Evolutionary conservation across 768 basidiomycete species (phyloP), one percentile per base, ranked within the genome.

Genomic region (Tylopilus intermedius): DNA sequence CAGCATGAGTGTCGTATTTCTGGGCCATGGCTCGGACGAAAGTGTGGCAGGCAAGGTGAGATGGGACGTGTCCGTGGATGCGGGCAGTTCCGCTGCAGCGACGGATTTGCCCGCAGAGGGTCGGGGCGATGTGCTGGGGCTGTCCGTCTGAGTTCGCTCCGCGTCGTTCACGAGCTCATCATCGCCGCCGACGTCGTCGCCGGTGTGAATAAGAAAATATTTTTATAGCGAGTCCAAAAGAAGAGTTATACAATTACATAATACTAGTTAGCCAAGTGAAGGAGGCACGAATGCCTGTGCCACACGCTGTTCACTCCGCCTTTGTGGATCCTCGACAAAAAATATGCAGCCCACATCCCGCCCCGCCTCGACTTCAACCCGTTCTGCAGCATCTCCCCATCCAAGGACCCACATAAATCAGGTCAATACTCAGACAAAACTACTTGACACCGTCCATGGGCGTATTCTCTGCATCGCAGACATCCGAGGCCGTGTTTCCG

Each of bases 381-480:
- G 80, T 55, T 80, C 79, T 9, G 72, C 78, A 51, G 73, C 69
- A 21, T 84, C 83, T 30, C 84, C 84, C 37, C 74, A 78, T 41
- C 82, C 79, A 15, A 68, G 72, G 49, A 66, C 70, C 8, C 72
- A 72, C 21, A 58, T 71, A 45, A 69, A 68, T 45, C 72, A 75
- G 54, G 80, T 87, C 52, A 88, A 90, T 66, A 87, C 86, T 11
- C 84, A 86, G 68, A 88, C 86, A 68, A 85, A 83, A 71, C 70
- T 90, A 38, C 79, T 93, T 59, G 88, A 93, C 75, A 80, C 86
- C 18, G 67, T 71, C n/a, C 82, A 87, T 46, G 93, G 90, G 50
- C 79, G 94, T 43, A 85, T 99, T 67, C 83, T 99, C 46, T 98
- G 95, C 68, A 80, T 98, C 57, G 94, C 96, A 37, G 96, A 99